Evolutionary conservation across 108 stramenopile species (phyloP).

Genomic region (Fistulifera pelliculosa): DNA sequence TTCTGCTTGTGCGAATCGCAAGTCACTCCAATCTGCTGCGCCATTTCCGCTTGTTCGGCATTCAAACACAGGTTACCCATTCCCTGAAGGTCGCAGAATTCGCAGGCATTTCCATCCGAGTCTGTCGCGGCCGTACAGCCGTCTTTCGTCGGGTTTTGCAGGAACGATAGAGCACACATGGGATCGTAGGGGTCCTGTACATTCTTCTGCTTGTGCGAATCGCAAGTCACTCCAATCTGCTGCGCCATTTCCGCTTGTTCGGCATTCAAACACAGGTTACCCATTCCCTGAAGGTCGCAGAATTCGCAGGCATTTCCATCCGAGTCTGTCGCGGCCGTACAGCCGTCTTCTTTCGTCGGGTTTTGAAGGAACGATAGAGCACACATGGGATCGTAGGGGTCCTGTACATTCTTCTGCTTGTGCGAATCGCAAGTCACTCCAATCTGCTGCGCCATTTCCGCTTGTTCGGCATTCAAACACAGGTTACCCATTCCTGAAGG

Average conservation of each 20-base stretch:
- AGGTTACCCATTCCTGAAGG: not conserved
- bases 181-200: conserved; percentile 10
- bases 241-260: conserved; percentile 26
- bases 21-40: conserved; percentile 19
- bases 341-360: conserved; percentile 2
- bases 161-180: conserved; percentile 6
- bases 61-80: conserved; percentile 20
- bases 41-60: conserved; percentile 22
- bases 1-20: conserved; percentile 1
- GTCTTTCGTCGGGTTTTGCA: conserved; percentile 3
- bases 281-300: conserved; percentile 8
- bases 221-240: conserved; percentile 21
- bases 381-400: conserved; percentile 13
- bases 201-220: not conserved
- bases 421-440: conserved; percentile 14
- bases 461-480: conserved; percentile 16
- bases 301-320: conserved; percentile 24
- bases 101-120: conserved; percentile 17
- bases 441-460: conserved; percentile 13
- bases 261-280: conserved; percentile 19
- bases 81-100: conserved; percentile 14
- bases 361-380: conserved; percentile 7
- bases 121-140: conserved; percentile 15
- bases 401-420: not conserved
- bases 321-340: conserved; percentile 11